Evolutionary conservation across 2,329 filamentous ascomycete genomes (phyloP), one percentile per base, ranked within the genome.

Genomic region (Mycocentrospora acerina): DNA sequence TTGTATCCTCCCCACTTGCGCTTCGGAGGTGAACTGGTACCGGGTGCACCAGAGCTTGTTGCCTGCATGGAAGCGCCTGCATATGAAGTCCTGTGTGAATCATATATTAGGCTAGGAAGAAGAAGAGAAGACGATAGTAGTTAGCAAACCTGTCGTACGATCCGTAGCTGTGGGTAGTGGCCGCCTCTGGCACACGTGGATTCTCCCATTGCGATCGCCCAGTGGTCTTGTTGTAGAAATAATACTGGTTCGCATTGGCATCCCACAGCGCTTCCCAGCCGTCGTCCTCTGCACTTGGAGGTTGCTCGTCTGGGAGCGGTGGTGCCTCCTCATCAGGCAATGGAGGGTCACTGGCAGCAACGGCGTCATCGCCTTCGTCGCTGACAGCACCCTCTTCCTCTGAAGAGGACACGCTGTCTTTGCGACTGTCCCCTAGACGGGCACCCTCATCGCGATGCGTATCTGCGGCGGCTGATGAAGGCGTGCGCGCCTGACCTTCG

Each of bases 191-290:
- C 4, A 91, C 73, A 33, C 90, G 85, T 5, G 90, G 90, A 58
- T 95, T 95, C 24, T 91, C 86, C 85, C 89, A 93, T 60, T 93
- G 89, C 22, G 47, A 37, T 82, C 82, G 42, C 79, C 72, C 77
- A 4, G 87, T 93, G 64, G 86, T 83, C 52, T 84, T 82, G 64
- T 95, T 95, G 74, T 83, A 83, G 70, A 94, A 95, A 71, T 89
- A 94, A 71, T 83, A 95, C 4, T 81, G 77, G 48, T 84, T 78
- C 2, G 78, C 76, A 35, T 66, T 75, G 16, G 78, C 69, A 55
- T 94, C 88, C 86, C 87, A 94, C 42, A 86, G 75, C 24, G 82
- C 82, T 42, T 86, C 82, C 90, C 90, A 95, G 42, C 90, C 90
- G 63, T 85, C 80, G 41, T 83, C 76, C 36, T 75, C 64, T 15